A percentile compares a stretch with the other conserved stretches of the same genome.
Conservation (phyloP, 768 basidiomycete genomes). For the Lactifluus echinatus region DNA sequence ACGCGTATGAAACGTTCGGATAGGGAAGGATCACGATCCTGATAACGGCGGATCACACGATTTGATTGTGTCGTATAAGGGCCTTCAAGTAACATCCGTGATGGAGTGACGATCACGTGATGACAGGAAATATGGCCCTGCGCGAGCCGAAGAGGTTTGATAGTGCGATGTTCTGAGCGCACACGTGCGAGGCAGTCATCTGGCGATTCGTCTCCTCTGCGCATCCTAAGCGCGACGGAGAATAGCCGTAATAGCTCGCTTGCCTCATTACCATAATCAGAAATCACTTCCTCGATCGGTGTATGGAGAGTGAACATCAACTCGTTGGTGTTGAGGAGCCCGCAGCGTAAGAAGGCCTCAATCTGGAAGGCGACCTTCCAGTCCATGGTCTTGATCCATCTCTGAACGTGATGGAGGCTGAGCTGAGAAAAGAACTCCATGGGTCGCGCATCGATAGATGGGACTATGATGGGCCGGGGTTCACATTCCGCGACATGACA, state of each 20-base stretch:
- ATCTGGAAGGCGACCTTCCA: too few species aligned
- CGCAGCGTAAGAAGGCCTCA: too few species aligned
- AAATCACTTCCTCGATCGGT: too few species aligned
- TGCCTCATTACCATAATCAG: too few species aligned
- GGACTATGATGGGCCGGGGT: too few species aligned
- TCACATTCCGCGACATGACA: too few species aligned
- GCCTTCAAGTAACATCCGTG: slow-evolving; percentile 62
- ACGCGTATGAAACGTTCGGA: slow-evolving; percentile 70
- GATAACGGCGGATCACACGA: slow-evolving; percentile 62
- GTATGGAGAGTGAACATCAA: too few species aligned
- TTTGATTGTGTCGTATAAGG: slow-evolving; percentile 72
- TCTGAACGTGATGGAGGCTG: too few species aligned
- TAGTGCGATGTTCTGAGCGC: slow-evolving; percentile 21
- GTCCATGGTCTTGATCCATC: too few species aligned
- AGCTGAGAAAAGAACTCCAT: too few species aligned
- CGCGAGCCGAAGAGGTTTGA: slow-evolving; percentile 22
- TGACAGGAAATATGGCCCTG: slow-evolving; percentile 49
- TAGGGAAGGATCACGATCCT: slow-evolving; percentile 29
- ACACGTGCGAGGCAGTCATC: slow-evolving; percentile 39
- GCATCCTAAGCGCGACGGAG: slow-evolving; percentile 37
- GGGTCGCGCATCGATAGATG: too few species aligned
- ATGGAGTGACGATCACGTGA: slow-evolving; percentile 70
- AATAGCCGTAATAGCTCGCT: slow-evolving; percentile 39
- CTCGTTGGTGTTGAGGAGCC: too few species aligned
- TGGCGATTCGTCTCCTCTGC: slow-evolving; percentile 34